Evolutionary conservation across 257 asterid genomes (phyloP).

Genomic region (Nicotiana knightiana): DNA sequence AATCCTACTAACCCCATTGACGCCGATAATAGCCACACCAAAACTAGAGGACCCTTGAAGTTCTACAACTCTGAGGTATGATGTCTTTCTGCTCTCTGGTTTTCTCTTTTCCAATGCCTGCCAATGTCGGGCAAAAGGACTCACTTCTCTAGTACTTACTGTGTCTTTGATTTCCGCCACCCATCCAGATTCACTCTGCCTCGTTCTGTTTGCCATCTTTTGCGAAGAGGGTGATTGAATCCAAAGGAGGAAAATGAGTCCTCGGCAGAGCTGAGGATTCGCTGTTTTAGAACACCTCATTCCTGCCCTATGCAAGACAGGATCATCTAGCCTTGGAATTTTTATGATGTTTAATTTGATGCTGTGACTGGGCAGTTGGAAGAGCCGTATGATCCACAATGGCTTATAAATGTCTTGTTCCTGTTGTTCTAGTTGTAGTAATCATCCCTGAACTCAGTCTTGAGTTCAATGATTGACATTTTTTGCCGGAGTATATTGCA

Average conservation of each 20-base stretch:
- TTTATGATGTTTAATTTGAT: background rate
- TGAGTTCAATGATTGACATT: background rate
- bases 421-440: background rate
- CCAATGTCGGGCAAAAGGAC: background rate
- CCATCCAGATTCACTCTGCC: conserved; percentile 72
- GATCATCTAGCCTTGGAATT: background rate
- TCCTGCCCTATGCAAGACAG: background rate
- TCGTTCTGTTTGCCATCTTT: conserved; percentile 92
- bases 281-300: background rate
- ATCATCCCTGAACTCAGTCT: background rate
- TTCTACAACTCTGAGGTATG: conserved; percentile 74
- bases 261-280: background rate
- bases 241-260: conserved; percentile 37
- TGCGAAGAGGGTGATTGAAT: conserved; percentile 68
- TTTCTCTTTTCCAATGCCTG: background rate
- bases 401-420: background rate
- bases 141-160: background rate
- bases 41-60: conserved; percentile 44
- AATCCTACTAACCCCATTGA: conserved; percentile 58
- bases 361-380: background rate
- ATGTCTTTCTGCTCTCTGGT: background rate
- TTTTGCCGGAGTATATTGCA: background rate
- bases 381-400: background rate
- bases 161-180: background rate
- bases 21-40: conserved; percentile 29